phyloP scores from a whole-genome alignment of 2,329 filamentous ascomycete species.

The Neofusicoccum sp. region DNA sequence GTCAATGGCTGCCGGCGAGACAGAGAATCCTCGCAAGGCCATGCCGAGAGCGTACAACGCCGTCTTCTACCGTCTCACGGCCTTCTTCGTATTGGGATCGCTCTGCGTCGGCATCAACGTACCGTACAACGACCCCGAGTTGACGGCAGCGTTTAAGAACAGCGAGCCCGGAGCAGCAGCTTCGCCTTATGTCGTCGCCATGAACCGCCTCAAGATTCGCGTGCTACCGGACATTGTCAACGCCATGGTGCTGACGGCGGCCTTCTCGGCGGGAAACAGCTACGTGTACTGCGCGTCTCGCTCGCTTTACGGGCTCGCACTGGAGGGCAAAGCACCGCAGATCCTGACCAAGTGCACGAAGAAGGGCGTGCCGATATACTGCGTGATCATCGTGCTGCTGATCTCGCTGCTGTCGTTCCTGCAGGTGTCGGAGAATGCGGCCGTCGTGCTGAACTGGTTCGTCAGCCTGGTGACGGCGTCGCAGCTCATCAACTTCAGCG shows the following conservation, averaged over 20 bases:
- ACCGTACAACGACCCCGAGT: slow-evolving; percentile 63
- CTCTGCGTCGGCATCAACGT: slow-evolving; percentile 73
- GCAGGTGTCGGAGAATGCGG: slow-evolving; percentile 64
- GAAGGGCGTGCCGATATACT: slow-evolving; percentile 49
- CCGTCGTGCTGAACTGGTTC: slow-evolving; percentile 58
- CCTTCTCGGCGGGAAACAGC: slow-evolving; percentile 77
- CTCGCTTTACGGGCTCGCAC: slow-evolving; percentile 67
- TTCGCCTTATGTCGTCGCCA: slow-evolving; percentile 59
- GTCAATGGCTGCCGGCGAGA: slow-evolving; percentile 75
- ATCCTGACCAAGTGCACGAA: slow-evolving; percentile 46
- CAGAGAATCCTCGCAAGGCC: slow-evolving; percentile 70
- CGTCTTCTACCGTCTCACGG: slow-evolving; percentile 71
- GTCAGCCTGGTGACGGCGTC: slow-evolving; percentile 43
- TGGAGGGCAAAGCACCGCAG: slow-evolving; percentile 48
- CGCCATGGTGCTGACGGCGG: slow-evolving; percentile 74
- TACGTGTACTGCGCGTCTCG: slow-evolving; percentile 73
- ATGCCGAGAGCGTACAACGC: slow-evolving; percentile 73
- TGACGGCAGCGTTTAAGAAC: slow-evolving; percentile 64
- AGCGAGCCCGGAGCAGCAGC: slow-evolving; percentile 61
- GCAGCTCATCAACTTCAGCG: slow-evolving; percentile 45
- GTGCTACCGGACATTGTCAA: slow-evolving; percentile 68
- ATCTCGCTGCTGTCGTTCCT: slow-evolving; percentile 71
- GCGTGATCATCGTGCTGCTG: slow-evolving; percentile 47
- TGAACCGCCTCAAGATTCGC: slow-evolving; percentile 47
- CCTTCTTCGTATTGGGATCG: slow-evolving; percentile 72